These are phyloP conservation scores for Carex scoparia DNA, from an alignment of 176 grass and related monocot genomes.

Conservation along the genomic window DNA sequence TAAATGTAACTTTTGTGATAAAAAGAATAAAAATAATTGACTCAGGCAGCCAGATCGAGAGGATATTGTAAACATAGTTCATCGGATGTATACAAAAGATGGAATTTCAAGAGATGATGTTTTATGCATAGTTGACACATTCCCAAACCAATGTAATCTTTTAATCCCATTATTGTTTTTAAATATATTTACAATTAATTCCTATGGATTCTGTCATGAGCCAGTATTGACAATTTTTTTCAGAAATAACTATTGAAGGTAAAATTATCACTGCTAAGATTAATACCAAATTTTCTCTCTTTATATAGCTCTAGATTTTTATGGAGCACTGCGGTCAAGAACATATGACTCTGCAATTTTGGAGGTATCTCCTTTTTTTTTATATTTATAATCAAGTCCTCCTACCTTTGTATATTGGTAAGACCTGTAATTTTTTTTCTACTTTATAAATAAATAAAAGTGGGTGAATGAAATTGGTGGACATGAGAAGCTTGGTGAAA, in stretches of 20 bases:
- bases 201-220: not conserved
- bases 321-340: constrained; percentile 84
- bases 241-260: not conserved
- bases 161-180: not conserved
- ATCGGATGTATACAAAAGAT: constrained; percentile 82
- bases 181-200: not conserved
- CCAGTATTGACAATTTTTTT: not conserved
- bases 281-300: not conserved
- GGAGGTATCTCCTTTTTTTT: constrained; percentile 41
- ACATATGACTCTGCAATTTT: constrained; percentile 85
- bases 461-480: constrained; percentile 86
- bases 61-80: constrained; percentile 90
- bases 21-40: constrained; percentile 13
- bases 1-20: not conserved
- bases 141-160: constrained; percentile 81
- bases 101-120: constrained; percentile 66
- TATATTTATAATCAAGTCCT: not conserved
- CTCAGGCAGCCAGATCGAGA: constrained; percentile 74
- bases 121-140: constrained; percentile 54
- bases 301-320: constrained; percentile 83
- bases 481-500: constrained; percentile 63
- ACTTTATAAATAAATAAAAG: constrained; percentile 40
- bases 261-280: not conserved
- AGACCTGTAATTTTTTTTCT: not conserved
- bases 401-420: not conserved